Conservation (phyloP, 2,329 filamentous ascomycete genomes). For the Venturia carpophila region DNA sequence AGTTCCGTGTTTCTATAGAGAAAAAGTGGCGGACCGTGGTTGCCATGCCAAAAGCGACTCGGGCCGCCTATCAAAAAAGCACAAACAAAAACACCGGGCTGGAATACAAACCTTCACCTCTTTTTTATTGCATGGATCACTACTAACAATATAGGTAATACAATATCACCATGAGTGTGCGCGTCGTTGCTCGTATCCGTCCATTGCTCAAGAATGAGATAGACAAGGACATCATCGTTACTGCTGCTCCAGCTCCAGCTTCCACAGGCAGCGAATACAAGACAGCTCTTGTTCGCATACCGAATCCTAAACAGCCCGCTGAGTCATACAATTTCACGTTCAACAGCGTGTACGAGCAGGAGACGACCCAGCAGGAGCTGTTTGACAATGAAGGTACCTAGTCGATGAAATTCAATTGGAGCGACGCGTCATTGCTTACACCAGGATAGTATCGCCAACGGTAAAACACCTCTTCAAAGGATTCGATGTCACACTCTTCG, state of each 20-base stretch:
- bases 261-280: neutral
- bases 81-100: neutral
- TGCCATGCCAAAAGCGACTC: slow-evolving; percentile 1
- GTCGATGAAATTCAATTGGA: slow-evolving; percentile 13
- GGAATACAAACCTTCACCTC: neutral
- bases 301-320: slow-evolving; percentile 83
- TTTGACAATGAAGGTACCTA: slow-evolving; percentile 76
- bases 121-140: neutral
- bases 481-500: slow-evolving; percentile 81
- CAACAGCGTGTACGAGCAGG: slow-evolving; percentile 80
- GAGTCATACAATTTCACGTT: slow-evolving; percentile 94
- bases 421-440: slow-evolving; percentile 21
- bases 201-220: slow-evolving; percentile 79
- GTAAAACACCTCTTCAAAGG: slow-evolving; percentile 88
- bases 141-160: slow-evolving; percentile 3
- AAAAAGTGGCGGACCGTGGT: neutral
- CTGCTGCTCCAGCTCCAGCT: slow-evolving; percentile 39
- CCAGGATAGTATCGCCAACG: slow-evolving; percentile 65
- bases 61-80: neutral
- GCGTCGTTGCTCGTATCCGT: slow-evolving; percentile 84
- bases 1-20: neutral
- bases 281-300: slow-evolving; percentile 67
- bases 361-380: slow-evolving; percentile 73
- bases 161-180: slow-evolving; percentile 48
- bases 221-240: slow-evolving; percentile 81